Evolutionary conservation across 2,329 filamentous ascomycete species (phyloP).

Genomic region (Beauveria sp.): DNA sequence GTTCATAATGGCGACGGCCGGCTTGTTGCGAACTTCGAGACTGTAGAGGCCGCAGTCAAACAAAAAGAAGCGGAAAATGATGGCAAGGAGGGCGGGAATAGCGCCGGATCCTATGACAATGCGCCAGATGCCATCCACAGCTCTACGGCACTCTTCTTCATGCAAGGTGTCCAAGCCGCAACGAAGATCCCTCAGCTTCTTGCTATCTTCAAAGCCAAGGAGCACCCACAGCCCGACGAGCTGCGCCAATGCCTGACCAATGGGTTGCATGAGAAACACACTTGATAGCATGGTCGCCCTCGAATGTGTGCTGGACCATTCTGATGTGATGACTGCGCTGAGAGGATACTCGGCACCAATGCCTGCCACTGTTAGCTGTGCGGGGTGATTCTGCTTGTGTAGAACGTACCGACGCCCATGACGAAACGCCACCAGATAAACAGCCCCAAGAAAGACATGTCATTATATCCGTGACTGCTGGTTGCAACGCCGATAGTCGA

Average conservation of each 20-base stretch:
- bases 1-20: slow-evolving; percentile 49
- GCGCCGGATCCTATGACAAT: slow-evolving; percentile 60
- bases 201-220: slow-evolving; percentile 35
- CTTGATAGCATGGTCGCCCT: slow-evolving; percentile 59
- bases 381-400: neutral
- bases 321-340: slow-evolving; percentile 59
- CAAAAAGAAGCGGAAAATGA: slow-evolving; percentile 59
- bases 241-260: slow-evolving; percentile 59
- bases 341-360: slow-evolving; percentile 64
- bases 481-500: slow-evolving; percentile 51
- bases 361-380: slow-evolving; percentile 26
- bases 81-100: slow-evolving; percentile 54
- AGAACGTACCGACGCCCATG: slow-evolving; percentile 40
- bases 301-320: slow-evolving; percentile 56
- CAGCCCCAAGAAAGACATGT: slow-evolving; percentile 42
- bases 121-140: slow-evolving; percentile 56
- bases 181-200: slow-evolving; percentile 35
- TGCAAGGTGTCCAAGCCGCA: slow-evolving; percentile 40
- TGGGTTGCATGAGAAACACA: slow-evolving; percentile 62
- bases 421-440: slow-evolving; percentile 49
- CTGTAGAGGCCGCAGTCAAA: slow-evolving; percentile 60
- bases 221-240: slow-evolving; percentile 50
- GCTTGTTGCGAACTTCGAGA: slow-evolving; percentile 56
- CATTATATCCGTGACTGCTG: slow-evolving; percentile 40
- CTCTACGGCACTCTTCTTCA: slow-evolving; percentile 36